phyloP scores from a whole-genome alignment of 2,329 filamentous ascomycete species.

The Stagonosporopsis vannaccii region DNA sequence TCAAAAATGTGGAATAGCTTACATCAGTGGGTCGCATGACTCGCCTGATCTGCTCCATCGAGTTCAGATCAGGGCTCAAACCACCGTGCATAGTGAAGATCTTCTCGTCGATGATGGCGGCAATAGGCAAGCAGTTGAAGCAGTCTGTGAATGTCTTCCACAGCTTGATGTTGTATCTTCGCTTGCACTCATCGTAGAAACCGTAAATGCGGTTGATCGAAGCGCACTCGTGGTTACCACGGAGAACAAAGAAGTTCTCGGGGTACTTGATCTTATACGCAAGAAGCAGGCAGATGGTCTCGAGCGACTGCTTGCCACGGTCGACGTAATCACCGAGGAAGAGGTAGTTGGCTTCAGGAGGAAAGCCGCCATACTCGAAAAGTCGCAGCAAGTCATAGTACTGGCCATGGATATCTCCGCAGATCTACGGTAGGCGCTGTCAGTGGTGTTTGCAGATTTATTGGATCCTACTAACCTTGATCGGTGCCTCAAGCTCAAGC shows the following conservation, averaged over 20 bases:
- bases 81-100: constrained; percentile 99
- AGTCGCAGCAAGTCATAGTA: constrained; percentile 97
- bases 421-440: constrained; percentile 71
- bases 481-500: constrained; percentile 95
- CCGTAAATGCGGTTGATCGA: constrained; percentile 99
- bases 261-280: constrained; percentile 99
- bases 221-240: constrained; percentile 98
- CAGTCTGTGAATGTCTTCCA: constrained; percentile 99
- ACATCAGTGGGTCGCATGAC: constrained; percentile 99
- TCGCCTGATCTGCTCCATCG: constrained; percentile 99
- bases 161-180: constrained; percentile 98
- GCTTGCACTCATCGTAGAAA: constrained; percentile 99
- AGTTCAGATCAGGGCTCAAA: constrained; percentile 95
- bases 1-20: constrained; percentile 56
- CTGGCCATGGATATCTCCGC: constrained; percentile 98
- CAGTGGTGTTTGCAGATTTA: constrained; percentile 17
- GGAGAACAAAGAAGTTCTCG: constrained; percentile 99
- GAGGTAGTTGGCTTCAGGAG: constrained; percentile 98
- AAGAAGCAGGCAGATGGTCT: constrained; percentile 95
- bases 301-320: constrained; percentile 97
- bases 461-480: constrained; percentile 75
- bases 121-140: constrained; percentile 99
- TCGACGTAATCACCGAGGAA: constrained; percentile 99
- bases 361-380: constrained; percentile 98
- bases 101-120: constrained; percentile 99